Evolutionary conservation across 306 rosid species (phyloP), one percentile per base, ranked within the genome.

Genomic region (Pyrus bretschneideri): DNA sequence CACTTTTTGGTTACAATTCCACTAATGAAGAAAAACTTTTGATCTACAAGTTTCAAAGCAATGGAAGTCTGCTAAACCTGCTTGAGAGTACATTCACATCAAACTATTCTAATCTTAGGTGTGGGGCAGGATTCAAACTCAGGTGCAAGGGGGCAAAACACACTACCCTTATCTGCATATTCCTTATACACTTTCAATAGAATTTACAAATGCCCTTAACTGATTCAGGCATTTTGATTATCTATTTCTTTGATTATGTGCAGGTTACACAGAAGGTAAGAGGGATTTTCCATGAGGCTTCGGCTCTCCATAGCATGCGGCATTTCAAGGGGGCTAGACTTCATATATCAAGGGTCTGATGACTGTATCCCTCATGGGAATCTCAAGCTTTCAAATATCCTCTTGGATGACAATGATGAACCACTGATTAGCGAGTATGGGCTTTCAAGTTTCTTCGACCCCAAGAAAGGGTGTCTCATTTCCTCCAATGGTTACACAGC

Each of bases 361-460:
- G 85, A 85, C 45, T 78, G 49, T 6, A 86, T 87, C 58, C 89
- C 91, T 58, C 97, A 89, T 83, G 97, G 97, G 65, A 93, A 93
- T 68, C 83, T 93, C 0, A 91, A 85, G 85, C 98, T 82, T 42
- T 87, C 97, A 74, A 91, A 93, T 61, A 87, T 91, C 55, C 91
- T 93, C 72, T 85, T 93, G 42, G 80, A 81, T 77, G 90, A 87
- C 17, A 76, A 82, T 18, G 81, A 83, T 6, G 84, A 84, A 75
- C 86, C 97, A 30, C 76, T 88, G 8, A 91, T 88, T 74, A 88
- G 92, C 38, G 98, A 93, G 67, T 87, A 87, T 22, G 98, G 97
- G 3, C 38, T 87, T 75, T 84, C 92, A 66, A 89, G 70, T 59
- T 85, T 91, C 74, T 30, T 81, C 10, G 87, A 89, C 72, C 86